phyloP scores from a whole-genome alignment of 2,329 filamentous ascomycete species.

The Neopestalotiopsis clavispora region DNA sequence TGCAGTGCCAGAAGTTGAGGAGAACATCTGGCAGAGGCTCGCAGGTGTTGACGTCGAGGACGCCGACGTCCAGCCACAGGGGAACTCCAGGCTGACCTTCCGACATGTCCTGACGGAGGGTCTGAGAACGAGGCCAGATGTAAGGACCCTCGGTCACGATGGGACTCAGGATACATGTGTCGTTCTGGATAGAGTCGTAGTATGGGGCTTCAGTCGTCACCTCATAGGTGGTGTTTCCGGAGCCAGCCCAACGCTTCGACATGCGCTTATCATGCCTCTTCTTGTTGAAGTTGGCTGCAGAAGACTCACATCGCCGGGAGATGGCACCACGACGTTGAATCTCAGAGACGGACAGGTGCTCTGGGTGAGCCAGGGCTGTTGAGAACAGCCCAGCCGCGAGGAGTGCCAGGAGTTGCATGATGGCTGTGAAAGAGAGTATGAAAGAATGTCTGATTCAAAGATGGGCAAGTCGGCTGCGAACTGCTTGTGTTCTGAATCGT shows the following conservation, averaged over 20 bases:
- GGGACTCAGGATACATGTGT: slow-evolving; percentile 47
- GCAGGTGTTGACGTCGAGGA: slow-evolving; percentile 51
- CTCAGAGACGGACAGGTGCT: neutral
- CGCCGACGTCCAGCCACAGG: slow-evolving; percentile 47
- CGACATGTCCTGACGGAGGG: slow-evolving; percentile 43
- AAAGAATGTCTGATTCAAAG: neutral
- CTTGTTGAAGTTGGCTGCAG: slow-evolving; percentile 27
- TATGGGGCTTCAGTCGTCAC: slow-evolving; percentile 29
- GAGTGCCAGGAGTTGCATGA: neutral
- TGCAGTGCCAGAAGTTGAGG: slow-evolving; percentile 53
- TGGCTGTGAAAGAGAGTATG: neutral
- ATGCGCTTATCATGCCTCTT: slow-evolving; percentile 25
- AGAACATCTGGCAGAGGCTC: slow-evolving; percentile 38
- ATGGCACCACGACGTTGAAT: slow-evolving; percentile 22
- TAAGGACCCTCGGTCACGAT: slow-evolving; percentile 49
- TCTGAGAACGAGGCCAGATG: slow-evolving; percentile 47
- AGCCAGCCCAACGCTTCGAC: neutral
- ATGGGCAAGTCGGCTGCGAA: neutral
- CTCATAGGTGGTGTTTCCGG: slow-evolving; percentile 24
- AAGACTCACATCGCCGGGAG: slow-evolving; percentile 28
- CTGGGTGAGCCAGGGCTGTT: neutral
- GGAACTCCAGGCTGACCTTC: slow-evolving; percentile 45
- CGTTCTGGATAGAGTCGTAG: slow-evolving; percentile 42
- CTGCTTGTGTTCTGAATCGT: neutral
- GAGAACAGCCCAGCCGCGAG: neutral